Evolutionary conservation across 2,329 filamentous ascomycete species (phyloP).

Genomic region (Trichoderma semiorbis): DNA sequence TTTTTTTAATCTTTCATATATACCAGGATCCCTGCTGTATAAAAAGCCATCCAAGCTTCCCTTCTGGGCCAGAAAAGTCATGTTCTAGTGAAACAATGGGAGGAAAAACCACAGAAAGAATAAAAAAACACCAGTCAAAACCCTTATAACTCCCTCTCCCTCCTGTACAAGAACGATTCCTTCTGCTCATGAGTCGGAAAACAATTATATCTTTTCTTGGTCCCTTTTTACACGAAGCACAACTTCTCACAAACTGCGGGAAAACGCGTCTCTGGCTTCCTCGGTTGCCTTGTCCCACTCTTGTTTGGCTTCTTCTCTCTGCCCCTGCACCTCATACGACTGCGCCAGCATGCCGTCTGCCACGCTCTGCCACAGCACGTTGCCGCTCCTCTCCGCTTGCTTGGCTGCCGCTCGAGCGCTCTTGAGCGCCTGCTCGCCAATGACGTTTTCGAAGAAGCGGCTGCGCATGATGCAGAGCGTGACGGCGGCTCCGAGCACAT

Average conservation of each 20-base stretch:
- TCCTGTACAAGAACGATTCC: conserved; percentile 17
- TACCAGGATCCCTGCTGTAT: conserved; percentile 18
- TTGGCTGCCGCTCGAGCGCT: conserved; percentile 66
- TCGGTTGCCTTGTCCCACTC: conserved; percentile 41
- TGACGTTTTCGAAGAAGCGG: conserved; percentile 75
- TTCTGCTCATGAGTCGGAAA: not conserved
- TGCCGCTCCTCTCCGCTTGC: conserved; percentile 67
- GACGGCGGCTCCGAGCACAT: conserved; percentile 78
- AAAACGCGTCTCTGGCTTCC: conserved; percentile 43
- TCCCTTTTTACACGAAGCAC: not conserved
- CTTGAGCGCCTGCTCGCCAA: conserved; percentile 77
- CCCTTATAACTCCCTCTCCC: not conserved
- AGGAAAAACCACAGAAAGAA: conserved; percentile 9
- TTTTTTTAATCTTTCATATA: conserved; percentile 15
- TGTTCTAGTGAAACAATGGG: conserved; percentile 4
- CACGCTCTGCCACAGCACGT: conserved; percentile 75
- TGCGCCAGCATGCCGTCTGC: conserved; percentile 75
- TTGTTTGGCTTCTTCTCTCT: conserved; percentile 42
- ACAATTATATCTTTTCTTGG: not conserved
- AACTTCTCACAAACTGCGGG: conserved; percentile 28
- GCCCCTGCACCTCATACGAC: conserved; percentile 70
- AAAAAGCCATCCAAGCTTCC: conserved; percentile 10
- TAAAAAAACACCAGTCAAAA: conserved; percentile 21
- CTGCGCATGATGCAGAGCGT: conserved; percentile 81
- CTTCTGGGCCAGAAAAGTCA: not conserved